phyloP scores from a whole-genome alignment of 768 basidiomycete genomes.

The Cystobasidium tubakii region DNA sequence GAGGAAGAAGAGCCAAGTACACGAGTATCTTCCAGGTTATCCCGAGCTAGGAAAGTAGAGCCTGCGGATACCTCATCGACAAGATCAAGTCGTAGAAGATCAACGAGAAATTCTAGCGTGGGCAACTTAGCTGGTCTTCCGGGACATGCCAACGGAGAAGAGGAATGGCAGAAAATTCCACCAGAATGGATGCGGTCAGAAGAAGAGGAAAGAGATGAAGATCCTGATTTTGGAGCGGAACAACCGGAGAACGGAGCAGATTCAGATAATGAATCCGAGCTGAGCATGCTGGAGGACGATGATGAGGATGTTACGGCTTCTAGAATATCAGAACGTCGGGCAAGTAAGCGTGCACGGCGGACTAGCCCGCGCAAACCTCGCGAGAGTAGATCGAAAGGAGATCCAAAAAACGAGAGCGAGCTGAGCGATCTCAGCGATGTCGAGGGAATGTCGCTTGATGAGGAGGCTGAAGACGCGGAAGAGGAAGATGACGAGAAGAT shows the following conservation, averaged over 20 bases:
- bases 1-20: neutral
- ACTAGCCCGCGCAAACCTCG: neutral
- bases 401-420: neutral
- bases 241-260: neutral
- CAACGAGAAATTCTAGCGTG: constrained; percentile 5
- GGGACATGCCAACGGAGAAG: constrained; percentile 43
- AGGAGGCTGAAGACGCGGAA: constrained; percentile 5
- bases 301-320: neutral
- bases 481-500: constrained; percentile 14
- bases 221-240: constrained; percentile 31
- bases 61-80: neutral
- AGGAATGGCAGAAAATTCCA: constrained; percentile 33
- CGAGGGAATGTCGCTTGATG: neutral
- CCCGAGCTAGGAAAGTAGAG: neutral
- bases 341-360: neutral
- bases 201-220: constrained; percentile 17
- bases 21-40: constrained; percentile 5
- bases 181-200: constrained; percentile 34
- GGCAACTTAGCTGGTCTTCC: neutral
- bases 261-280: constrained; percentile 17
- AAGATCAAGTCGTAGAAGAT: neutral
- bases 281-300: constrained; percentile 16
- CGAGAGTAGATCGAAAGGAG: neutral
- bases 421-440: constrained; percentile 18
- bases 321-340: neutral